A percentile compares a stretch with the other conserved stretches of the same genome.
Conservation (phyloP, 73 alveolate genomes). For the Tetrahymena malaccensis region DNA sequence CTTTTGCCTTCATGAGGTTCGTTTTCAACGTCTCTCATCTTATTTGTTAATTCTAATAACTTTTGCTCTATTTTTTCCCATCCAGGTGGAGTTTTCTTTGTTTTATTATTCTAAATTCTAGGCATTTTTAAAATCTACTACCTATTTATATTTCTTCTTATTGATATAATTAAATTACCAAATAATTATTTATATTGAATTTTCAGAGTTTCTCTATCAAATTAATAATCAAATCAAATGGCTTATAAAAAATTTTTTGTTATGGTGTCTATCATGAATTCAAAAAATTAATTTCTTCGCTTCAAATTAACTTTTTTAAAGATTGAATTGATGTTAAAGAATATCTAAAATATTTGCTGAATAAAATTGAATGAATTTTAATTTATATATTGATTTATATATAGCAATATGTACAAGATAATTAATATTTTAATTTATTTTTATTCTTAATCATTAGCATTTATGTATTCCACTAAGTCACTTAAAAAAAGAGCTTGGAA, state of each 20-base stretch:
- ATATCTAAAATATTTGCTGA: too few species aligned
- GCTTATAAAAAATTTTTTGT: background rate
- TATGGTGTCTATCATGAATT: background rate
- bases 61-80: constrained; percentile 88
- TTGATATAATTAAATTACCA: background rate
- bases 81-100: constrained; percentile 95
- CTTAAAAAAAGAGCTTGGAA: background rate
- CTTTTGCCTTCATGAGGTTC: constrained; percentile 92
- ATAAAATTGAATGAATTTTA: too few species aligned
- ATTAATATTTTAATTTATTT: too few species aligned
- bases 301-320: too few species aligned
- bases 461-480: background rate
- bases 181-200: background rate
- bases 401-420: background rate
- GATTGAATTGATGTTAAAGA: too few species aligned
- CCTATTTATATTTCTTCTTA: background rate
- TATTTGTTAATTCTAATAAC: constrained; percentile 71
- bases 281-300: background rate
- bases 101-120: constrained; percentile 72
- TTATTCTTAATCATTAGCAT: background rate
- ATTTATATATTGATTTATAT: too few species aligned
- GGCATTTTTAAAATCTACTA: constrained; percentile 60
- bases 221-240: too few species aligned
- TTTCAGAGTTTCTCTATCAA: background rate
- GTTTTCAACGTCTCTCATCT: constrained; percentile 92